phyloP scores from a whole-genome alignment of 768 basidiomycete genomes.

The Suillus cothurnatus region DNA sequence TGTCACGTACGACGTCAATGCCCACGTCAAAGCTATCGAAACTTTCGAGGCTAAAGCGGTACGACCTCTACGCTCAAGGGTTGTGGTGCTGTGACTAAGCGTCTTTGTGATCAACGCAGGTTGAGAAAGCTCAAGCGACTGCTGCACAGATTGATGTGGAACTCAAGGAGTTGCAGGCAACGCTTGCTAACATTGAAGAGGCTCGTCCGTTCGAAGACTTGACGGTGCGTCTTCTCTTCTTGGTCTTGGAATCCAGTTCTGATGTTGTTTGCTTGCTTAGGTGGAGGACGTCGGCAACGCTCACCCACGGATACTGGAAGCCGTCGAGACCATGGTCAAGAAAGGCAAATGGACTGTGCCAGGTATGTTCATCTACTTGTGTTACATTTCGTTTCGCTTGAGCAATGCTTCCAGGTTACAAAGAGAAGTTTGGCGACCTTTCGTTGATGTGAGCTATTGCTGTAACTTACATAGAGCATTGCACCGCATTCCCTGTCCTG shows the following conservation, averaged over 20 bases:
- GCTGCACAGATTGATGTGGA: constrained; percentile 89
- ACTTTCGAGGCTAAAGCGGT: constrained; percentile 97
- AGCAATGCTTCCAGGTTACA: constrained; percentile 59
- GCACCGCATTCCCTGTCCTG: not conserved
- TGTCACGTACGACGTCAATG: constrained; percentile 86
- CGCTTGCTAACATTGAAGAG: constrained; percentile 95
- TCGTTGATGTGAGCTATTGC: constrained; percentile 72
- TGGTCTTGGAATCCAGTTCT: not conserved
- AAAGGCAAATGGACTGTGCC: constrained; percentile 99
- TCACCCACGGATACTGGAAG: constrained; percentile 88
- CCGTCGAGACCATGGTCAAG: constrained; percentile 93
- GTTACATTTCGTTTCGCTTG: not conserved
- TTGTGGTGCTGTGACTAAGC: not conserved
- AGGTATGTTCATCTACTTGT: constrained; percentile 48
- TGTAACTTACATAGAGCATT: constrained; percentile 19
- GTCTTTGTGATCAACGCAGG: constrained; percentile 45
- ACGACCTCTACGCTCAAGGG: constrained; percentile 36
- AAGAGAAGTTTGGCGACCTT: constrained; percentile 97
- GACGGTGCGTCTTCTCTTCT: constrained; percentile 60
- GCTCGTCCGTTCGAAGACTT: constrained; percentile 97
- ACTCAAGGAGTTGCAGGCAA: constrained; percentile 87
- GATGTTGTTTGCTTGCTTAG: constrained; percentile 40
- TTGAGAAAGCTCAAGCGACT: constrained; percentile 88
- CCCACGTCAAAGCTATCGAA: constrained; percentile 94
- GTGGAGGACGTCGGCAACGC: constrained; percentile 88